These are phyloP conservation scores for Scutellaria galericulata DNA, from an alignment of 257 asterid genomes.

Conservation along the genomic window DNA sequence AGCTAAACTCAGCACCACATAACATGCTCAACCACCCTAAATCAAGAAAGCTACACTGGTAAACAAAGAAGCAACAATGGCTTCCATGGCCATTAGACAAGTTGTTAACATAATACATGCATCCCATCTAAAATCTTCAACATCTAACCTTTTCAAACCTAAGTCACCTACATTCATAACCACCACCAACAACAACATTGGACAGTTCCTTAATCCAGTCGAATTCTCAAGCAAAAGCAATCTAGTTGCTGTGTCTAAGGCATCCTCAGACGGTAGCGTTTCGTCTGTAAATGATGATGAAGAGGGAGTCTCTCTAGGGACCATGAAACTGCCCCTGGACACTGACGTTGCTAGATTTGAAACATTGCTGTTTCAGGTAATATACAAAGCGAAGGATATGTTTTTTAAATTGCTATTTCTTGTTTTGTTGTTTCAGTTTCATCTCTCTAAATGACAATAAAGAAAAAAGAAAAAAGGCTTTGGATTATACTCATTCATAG, in stretches of 20 bases:
- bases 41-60: background rate
- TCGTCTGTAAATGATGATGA: constrained; percentile 43
- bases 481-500: background rate
- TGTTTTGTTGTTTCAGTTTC: background rate
- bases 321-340: constrained; percentile 79
- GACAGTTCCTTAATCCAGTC: constrained; percentile 34
- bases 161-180: constrained; percentile 36
- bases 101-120: constrained; percentile 37
- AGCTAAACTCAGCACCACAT: constrained; percentile 32
- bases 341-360: constrained; percentile 78
- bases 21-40: background rate
- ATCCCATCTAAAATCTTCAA: constrained; percentile 38
- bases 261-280: constrained; percentile 42
- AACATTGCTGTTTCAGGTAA: constrained; percentile 85
- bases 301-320: constrained; percentile 84
- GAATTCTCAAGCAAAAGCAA: constrained; percentile 34
- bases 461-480: background rate
- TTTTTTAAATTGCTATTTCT: background rate
- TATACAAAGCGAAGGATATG: background rate
- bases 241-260: constrained; percentile 40
- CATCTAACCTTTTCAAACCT: constrained; percentile 12
- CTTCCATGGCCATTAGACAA: constrained; percentile 52
- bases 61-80: constrained; percentile 45
- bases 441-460: background rate
- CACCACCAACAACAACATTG: constrained; percentile 25